These are phyloP conservation scores for Nakataea oryzae DNA, from an alignment of 2,329 filamentous ascomycete genomes.

Conservation along the genomic window DNA sequence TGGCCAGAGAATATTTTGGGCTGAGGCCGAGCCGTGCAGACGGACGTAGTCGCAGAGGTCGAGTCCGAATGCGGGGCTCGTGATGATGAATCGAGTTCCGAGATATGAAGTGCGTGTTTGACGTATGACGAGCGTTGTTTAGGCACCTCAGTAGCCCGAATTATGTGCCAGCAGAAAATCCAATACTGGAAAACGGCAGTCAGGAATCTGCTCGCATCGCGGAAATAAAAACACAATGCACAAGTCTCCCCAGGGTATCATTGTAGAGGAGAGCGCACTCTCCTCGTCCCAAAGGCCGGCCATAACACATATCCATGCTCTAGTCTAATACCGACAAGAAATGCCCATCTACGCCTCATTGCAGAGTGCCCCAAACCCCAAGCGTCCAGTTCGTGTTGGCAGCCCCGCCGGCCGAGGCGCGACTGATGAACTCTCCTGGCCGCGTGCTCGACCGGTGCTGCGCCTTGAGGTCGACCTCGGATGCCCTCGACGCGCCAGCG, in stretches of 20 bases:
- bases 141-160: too few relatives aligned
- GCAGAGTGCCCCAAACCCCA: constrained; percentile 46
- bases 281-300: background rate
- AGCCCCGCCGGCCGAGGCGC: constrained; percentile 19
- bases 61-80: background rate
- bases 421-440: constrained; percentile 36
- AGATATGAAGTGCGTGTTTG: too few relatives aligned
- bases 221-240: background rate
- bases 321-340: too few relatives aligned
- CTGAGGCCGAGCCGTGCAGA: too few relatives aligned
- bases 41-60: background rate
- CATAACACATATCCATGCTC: background rate
- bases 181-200: background rate
- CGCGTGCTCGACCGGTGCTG: constrained; percentile 57
- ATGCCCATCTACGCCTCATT: background rate
- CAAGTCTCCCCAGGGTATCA: background rate
- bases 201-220: background rate
- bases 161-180: too few relatives aligned
- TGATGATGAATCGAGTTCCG: background rate
- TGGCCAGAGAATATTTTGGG: background rate
- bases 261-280: background rate
- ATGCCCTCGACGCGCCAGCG: constrained; percentile 47
- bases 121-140: too few relatives aligned
- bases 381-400: constrained; percentile 47
- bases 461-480: constrained; percentile 47